These are phyloP conservation scores for Stygiomarasmius scandens DNA, from an alignment of 1,284 basidiomycete species.

Conservation along the genomic window DNA sequence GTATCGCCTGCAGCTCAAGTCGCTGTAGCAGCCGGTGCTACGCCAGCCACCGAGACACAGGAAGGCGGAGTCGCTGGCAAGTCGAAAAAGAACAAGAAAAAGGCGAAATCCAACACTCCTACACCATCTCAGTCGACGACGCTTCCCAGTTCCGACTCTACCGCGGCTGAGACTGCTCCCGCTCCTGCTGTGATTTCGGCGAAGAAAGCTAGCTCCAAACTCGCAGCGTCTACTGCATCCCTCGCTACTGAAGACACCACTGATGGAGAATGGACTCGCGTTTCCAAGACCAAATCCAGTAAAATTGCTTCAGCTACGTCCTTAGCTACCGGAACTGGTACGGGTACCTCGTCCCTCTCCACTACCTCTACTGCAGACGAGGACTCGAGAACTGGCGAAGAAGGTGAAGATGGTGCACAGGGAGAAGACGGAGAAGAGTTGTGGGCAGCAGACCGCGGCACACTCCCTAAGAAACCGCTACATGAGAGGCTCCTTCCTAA, in stretches of 20 bases:
- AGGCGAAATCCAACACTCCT: constrained; percentile 18
- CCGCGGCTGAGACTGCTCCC: background rate
- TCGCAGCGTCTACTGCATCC: constrained; percentile 23
- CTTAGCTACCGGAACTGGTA: constrained; percentile 9
- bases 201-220: background rate
- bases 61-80: constrained; percentile 21
- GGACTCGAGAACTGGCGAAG: constrained; percentile 37
- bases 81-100: constrained; percentile 51
- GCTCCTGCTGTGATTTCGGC: background rate
- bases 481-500: constrained; percentile 63
- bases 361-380: constrained; percentile 56
- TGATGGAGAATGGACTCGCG: constrained; percentile 54
- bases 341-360: constrained; percentile 36
- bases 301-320: constrained; percentile 7
- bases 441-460: constrained; percentile 19
- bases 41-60: constrained; percentile 9
- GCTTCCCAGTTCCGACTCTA: background rate
- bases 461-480: constrained; percentile 41
- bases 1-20: constrained; percentile 7
- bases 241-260: constrained; percentile 27
- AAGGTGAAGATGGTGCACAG: constrained; percentile 29
- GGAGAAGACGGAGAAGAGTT: constrained; percentile 32
- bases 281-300: constrained; percentile 34
- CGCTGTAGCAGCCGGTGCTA: constrained; percentile 8
- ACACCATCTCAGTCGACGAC: background rate